Conservation (phyloP, 2,329 filamentous ascomycete species). For the Xylariaceae sp. region DNA sequence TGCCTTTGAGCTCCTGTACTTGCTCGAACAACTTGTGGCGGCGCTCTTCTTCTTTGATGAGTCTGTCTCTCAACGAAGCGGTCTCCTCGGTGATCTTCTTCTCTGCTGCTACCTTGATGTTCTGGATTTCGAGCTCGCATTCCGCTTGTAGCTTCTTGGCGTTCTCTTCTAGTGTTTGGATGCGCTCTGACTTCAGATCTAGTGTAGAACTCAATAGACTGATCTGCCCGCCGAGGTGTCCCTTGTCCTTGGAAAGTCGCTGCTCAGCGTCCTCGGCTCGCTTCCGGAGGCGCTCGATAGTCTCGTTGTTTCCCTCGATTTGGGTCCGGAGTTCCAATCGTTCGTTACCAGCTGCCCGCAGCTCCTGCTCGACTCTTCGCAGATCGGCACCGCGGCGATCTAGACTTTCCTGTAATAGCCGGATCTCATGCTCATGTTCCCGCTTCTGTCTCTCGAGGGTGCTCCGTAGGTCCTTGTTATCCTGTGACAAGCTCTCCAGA, state of each 20-base stretch:
- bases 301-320: slow-evolving; percentile 29
- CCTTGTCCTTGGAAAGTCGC: slow-evolving; percentile 31
- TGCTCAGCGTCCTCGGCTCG: slow-evolving; percentile 31
- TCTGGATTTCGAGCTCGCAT: slow-evolving; percentile 36
- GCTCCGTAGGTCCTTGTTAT: slow-evolving; percentile 60
- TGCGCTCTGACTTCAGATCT: slow-evolving; percentile 29
- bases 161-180: slow-evolving; percentile 28
- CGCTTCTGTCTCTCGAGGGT: slow-evolving; percentile 50
- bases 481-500: slow-evolving; percentile 43
- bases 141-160: slow-evolving; percentile 25
- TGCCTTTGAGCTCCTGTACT: slow-evolving; percentile 95
- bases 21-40: slow-evolving; percentile 93
- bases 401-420: slow-evolving; percentile 39
- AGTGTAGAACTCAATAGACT: slow-evolving; percentile 28
- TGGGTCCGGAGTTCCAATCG: slow-evolving; percentile 24
- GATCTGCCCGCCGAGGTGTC: slow-evolving; percentile 31
- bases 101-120: slow-evolving; percentile 77
- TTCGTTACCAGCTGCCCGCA: slow-evolving; percentile 32
- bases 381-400: slow-evolving; percentile 55
- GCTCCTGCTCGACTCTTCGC: slow-evolving; percentile 43
- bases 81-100: slow-evolving; percentile 63
- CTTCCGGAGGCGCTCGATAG: slow-evolving; percentile 29
- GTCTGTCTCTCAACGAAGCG: slow-evolving; percentile 68
- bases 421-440: slow-evolving; percentile 40
- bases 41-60: slow-evolving; percentile 86